A percentile compares a stretch with the other conserved stretches of the same genome.
phyloP scores from a whole-genome alignment of 805 yeast species.

The Candida ficus region DNA sequence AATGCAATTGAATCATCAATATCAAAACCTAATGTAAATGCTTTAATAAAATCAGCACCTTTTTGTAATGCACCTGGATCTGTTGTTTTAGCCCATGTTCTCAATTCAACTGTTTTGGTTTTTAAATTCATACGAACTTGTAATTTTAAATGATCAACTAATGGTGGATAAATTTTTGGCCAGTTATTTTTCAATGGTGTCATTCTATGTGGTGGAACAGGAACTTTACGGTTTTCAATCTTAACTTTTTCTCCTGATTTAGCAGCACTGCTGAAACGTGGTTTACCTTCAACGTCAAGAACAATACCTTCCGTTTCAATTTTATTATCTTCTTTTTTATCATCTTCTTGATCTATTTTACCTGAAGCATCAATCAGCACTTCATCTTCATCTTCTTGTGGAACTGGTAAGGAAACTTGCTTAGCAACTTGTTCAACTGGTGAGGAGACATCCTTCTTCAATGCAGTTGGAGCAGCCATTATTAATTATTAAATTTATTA shows the following conservation, averaged over 20 bases:
- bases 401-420: no score
- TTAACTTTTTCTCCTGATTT: constrained; percentile 59
- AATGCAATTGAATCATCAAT: constrained; percentile 95
- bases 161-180: constrained; percentile 93
- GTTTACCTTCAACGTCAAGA: constrained; percentile 80
- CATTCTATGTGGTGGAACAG: constrained; percentile 97
- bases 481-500: background rate
- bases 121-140: constrained; percentile 94
- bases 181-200: constrained; percentile 85
- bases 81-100: constrained; percentile 73
- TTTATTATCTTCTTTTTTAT: constrained; percentile 18
- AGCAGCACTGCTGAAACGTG: constrained; percentile 73
- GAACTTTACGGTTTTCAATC: constrained; percentile 79
- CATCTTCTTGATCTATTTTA: constrained; percentile 17
- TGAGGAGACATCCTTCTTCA: constrained; percentile 14
- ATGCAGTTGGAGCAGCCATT: constrained; percentile 46
- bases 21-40: constrained; percentile 94
- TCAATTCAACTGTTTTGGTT: constrained; percentile 82
- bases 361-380: constrained; percentile 34
- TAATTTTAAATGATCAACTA: constrained; percentile 89
- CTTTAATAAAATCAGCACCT: constrained; percentile 95
- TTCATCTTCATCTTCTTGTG: constrained; percentile 31
- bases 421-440: background rate
- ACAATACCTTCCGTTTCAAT: constrained; percentile 28
- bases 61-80: constrained; percentile 95